Evolutionary conservation across 1,139 yeast species (phyloP).

Genomic region (Saccharomyces uvarum): DNA sequence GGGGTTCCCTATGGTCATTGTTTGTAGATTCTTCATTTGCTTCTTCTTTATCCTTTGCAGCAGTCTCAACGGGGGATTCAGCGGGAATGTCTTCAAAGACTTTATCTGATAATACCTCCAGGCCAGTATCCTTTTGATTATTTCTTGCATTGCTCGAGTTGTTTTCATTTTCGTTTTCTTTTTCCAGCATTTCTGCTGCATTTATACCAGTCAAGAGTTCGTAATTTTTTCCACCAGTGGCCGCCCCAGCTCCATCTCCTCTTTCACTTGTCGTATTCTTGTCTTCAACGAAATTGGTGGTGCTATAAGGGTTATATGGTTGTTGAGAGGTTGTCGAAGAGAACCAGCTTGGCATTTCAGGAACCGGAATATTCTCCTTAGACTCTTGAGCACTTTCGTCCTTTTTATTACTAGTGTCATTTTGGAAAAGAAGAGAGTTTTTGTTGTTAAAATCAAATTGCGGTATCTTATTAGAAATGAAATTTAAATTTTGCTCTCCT

Average conservation of each 20-base stretch:
- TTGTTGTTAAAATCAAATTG: constrained; percentile 12
- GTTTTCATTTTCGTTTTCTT: constrained; percentile 1
- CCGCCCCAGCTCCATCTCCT: neutral
- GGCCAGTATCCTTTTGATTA: constrained; percentile 10
- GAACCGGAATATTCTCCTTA: constrained; percentile 1
- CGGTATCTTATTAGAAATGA: constrained; percentile 20
- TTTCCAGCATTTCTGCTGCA: neutral
- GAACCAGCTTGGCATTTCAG: constrained; percentile 18
- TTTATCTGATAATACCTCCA: constrained; percentile 4
- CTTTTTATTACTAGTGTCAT: neutral
- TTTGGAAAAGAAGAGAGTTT: constrained; percentile 11
- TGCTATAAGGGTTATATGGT: constrained; percentile 13
- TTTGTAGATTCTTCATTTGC: neutral
- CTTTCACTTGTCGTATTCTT: constrained; percentile 7
- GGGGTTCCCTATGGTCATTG: constrained; percentile 10
- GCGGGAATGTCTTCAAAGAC: constrained; percentile 1
- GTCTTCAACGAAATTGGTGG: constrained; percentile 17
- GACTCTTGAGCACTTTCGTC: neutral
- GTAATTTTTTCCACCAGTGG: neutral
- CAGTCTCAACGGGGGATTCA: neutral
- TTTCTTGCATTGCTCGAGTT: neutral
- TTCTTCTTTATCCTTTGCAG: neutral
- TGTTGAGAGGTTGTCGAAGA: constrained; percentile 5
- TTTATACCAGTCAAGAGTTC: neutral
- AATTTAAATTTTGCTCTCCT: constrained; percentile 19